Evolutionary conservation across 192 early-diverging fungal species (phyloP), one percentile per base, ranked within the genome.

Genomic region (Entomortierella lignicola): DNA sequence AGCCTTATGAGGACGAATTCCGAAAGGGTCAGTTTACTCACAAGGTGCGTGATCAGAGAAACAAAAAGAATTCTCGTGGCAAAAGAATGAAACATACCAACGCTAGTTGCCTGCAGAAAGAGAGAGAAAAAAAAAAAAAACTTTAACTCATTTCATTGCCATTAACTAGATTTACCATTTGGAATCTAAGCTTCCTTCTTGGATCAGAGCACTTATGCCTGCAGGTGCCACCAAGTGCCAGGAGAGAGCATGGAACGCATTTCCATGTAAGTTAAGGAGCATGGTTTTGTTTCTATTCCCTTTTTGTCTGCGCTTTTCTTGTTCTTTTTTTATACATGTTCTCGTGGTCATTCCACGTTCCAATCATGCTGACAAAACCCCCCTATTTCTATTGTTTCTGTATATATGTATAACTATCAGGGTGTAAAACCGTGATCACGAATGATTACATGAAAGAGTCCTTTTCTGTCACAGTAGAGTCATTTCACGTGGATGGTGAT

Each of bases 191-290:
- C 81, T 92, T 2, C 93, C 93, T 0, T 48, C 84, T 1, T 81
- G 85, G 71, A 85, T 94, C 27, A 83, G 89, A 60, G 70, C 82
- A 20, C n/a, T 94, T 42, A 84, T 86, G 43, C 92, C 93, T 21
- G 83, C 85, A 56, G 89, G 87, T 7, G 81, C 92, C 5, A 84
- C 93, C 61, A 86, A 90, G 55, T 81, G 92, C 39, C 89, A 92
- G 74, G 93, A 94, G 66, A 89, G 90, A 75, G 93, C 93, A 51
- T 94, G 93, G 93, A 94, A 94, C 74, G 93, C 90, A 51, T 94
- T 92, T 60, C 93, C 93, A 8, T 89, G 90, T 80, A 69, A 63
- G 74, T 63, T 34, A 3, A n/a, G 10, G 17, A n/a, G 42, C 11
- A 25, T 21, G 11, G 42, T 29, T 55, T 21, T 79, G n/a, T n/a